These are phyloP conservation scores for Alternaria ethzedia DNA, from an alignment of 2,329 filamentous ascomycete genomes.

Conservation along the genomic window DNA sequence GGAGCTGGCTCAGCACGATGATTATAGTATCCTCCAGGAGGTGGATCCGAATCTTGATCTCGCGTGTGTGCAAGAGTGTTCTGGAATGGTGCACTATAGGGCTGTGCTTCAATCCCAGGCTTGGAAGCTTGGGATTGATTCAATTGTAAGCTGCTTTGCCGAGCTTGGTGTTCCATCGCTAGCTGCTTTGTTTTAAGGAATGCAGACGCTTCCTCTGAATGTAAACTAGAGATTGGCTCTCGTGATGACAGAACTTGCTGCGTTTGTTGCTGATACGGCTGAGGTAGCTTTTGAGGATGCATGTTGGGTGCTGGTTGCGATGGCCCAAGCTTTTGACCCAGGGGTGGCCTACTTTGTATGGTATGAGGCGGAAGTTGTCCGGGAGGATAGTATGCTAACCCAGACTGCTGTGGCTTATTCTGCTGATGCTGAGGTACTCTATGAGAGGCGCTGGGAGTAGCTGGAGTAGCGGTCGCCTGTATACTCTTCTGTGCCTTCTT, in stretches of 20 bases:
- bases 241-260: constrained; percentile 11
- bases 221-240: constrained; percentile 6
- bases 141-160: constrained; percentile 6
- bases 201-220: constrained; percentile 26
- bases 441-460: constrained; percentile 15
- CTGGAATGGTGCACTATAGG: constrained; percentile 4
- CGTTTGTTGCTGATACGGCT: constrained; percentile 13
- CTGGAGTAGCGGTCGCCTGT: constrained; percentile 27
- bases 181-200: constrained; percentile 31
- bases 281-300: constrained; percentile 17
- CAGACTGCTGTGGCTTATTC: constrained; percentile 23
- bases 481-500: constrained; percentile 45
- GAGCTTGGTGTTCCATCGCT: constrained; percentile 27
- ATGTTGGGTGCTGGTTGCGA: constrained; percentile 20
- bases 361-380: constrained; percentile 18
- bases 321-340: constrained; percentile 16
- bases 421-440: constrained; percentile 28
- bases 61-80: constrained; percentile 8
- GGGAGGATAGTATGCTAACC: constrained; percentile 21
- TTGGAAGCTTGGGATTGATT: constrained; percentile 11
- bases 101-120: constrained; percentile 3
- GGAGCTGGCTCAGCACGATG: constrained; percentile 18
- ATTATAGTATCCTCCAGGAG: constrained; percentile 34
- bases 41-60: constrained; percentile 17
- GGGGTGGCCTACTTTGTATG: constrained; percentile 25